Conservation (phyloP, 176 grass and related monocot species). For the maize (Zea mays) region Zm-B73-REFERENCE-NAM-5.0 NC_050098.1:188040001-188040500, state of each 20-base stretch:
- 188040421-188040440: neutral
- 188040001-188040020: conserved; percentile 73
- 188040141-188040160: neutral
- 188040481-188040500: conserved; percentile 10
- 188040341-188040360: conserved; percentile 45
- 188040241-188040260: conserved; percentile 55
- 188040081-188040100: conserved; percentile 34
- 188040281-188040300: neutral
- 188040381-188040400: no score
- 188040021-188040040: conserved; percentile 85
- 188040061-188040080: conserved; percentile 46
- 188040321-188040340: conserved; percentile 27
- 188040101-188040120: conserved; percentile 26
- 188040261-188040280: conserved; percentile 21
- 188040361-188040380: conserved; percentile 3
- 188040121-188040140: conserved; percentile 24
- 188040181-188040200: conserved; percentile 28
- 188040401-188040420: neutral
- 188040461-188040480: neutral
- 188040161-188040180: conserved; percentile 46
- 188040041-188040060: conserved; percentile 75
- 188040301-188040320: neutral
- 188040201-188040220: conserved; percentile 43
- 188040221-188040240: conserved; percentile 26
- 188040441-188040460: neutral